These are phyloP conservation scores for Echria macrotheca DNA, from an alignment of 495 filamentous ascomycete species.

Conservation along the genomic window DNA sequence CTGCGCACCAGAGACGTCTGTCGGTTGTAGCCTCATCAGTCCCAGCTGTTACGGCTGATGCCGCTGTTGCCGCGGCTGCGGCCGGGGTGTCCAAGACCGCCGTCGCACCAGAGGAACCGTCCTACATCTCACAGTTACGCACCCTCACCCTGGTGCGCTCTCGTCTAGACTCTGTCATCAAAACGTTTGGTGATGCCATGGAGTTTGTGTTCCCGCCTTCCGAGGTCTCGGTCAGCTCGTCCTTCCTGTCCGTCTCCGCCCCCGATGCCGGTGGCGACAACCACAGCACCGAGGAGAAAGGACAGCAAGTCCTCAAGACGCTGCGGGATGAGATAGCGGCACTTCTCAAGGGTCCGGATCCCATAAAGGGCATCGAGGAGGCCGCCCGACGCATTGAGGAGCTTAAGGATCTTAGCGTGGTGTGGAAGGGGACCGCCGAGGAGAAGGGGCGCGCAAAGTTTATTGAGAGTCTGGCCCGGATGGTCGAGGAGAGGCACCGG, in stretches of 20 bases:
- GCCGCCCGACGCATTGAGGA: slow-evolving; percentile 67
- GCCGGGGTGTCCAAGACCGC: slow-evolving; percentile 12
- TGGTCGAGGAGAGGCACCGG: slow-evolving; percentile 52
- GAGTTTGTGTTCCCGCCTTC: slow-evolving; percentile 85
- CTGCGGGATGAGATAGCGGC: slow-evolving; percentile 66
- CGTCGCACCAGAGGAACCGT: slow-evolving; percentile 46
- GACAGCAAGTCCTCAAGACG: slow-evolving; percentile 62
- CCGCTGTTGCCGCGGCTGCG: slow-evolving; percentile 8
- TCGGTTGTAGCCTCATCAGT: slow-evolving; percentile 15
- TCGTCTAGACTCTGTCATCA: slow-evolving; percentile 77
- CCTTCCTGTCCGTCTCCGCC: slow-evolving; percentile 75
- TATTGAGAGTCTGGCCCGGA: slow-evolving; percentile 68
- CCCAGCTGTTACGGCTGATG: slow-evolving; percentile 7
- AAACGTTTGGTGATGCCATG: slow-evolving; percentile 89
- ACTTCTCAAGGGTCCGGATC: slow-evolving; percentile 50
- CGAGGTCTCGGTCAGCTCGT: slow-evolving; percentile 63
- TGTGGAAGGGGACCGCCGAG: slow-evolving; percentile 95
- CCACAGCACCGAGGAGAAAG: slow-evolving; percentile 69
- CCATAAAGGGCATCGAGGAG: slow-evolving; percentile 56
- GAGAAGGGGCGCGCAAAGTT: slow-evolving; percentile 78
- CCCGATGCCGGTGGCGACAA: slow-evolving; percentile 60
- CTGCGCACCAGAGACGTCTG: slow-evolving; percentile 24
- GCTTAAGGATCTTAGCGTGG: slow-evolving; percentile 60
- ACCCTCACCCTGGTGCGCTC: slow-evolving; percentile 77
- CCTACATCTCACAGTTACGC: slow-evolving; percentile 69